Evolutionary conservation across 108 stramenopile species (phyloP).

Genomic region (Nitzschia palea): DNA sequence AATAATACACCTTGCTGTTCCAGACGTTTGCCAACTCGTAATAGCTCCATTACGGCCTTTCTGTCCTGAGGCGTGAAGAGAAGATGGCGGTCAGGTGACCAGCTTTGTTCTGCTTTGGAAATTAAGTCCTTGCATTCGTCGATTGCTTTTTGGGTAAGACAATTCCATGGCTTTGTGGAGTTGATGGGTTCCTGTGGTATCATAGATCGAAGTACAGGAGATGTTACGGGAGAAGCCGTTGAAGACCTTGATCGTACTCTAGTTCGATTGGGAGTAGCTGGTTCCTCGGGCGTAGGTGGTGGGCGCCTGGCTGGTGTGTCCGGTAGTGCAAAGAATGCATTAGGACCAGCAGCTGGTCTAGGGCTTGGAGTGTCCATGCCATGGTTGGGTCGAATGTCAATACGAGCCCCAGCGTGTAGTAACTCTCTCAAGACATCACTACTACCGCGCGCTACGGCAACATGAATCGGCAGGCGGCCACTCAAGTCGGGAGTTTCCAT

Average conservation of each 20-base stretch:
- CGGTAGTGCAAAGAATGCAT: conserved; percentile 22
- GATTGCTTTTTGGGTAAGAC: conserved; percentile 77
- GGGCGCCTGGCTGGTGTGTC: conserved; percentile 12
- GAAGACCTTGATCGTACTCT: conserved; percentile 5
- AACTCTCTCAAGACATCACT: conserved; percentile 79
- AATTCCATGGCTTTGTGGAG: conserved; percentile 90
- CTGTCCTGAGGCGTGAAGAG: conserved; percentile 82
- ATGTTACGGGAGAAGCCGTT: conserved; percentile 63
- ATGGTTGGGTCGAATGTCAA: conserved; percentile 47
- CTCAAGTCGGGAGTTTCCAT: conserved; percentile 83
- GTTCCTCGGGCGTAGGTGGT: conserved; percentile 21
- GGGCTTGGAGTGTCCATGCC: not conserved
- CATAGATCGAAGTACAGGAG: conserved; percentile 76
- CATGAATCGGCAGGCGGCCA: conserved; percentile 82
- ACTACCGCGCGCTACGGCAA: conserved; percentile 82
- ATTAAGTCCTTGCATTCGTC: conserved; percentile 76
- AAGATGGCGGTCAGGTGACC: conserved; percentile 72
- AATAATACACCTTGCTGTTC: conserved; percentile 73
- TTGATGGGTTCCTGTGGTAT: conserved; percentile 76
- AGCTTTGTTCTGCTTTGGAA: conserved; percentile 71
- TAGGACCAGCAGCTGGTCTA: not conserved
- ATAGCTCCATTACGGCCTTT: conserved; percentile 65
- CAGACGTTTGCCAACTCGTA: conserved; percentile 78
- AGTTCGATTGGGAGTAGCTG: conserved; percentile 20
- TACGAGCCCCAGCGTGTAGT: conserved; percentile 71